These are phyloP conservation scores for Tricholoma sp. DNA, from an alignment of 768 basidiomycete genomes.

Conservation along the genomic window DNA sequence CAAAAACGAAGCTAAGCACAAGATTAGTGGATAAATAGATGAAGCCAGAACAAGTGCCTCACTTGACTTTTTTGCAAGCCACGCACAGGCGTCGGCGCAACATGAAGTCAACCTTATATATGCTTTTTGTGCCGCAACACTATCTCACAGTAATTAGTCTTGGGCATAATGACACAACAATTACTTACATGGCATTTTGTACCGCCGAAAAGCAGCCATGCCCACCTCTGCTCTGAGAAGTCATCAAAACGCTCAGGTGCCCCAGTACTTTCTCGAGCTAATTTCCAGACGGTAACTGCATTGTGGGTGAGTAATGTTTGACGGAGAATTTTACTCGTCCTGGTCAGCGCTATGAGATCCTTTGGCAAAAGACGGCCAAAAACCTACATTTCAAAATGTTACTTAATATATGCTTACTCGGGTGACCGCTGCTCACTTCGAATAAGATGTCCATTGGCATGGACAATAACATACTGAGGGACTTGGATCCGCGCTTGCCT, in stretches of 20 bases:
- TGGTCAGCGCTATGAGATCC: constrained; percentile 21
- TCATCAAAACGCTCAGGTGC: constrained; percentile 19
- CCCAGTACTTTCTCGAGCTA: constrained; percentile 9
- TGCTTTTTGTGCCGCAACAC: constrained; percentile 15
- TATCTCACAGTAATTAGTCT: neutral
- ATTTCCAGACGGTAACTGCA: constrained; percentile 22
- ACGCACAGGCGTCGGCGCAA: constrained; percentile 22
- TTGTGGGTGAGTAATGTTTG: constrained; percentile 12
- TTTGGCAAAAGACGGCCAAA: constrained; percentile 17
- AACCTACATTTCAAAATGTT: constrained; percentile 14
- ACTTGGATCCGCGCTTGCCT: neutral
- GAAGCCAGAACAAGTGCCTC: too few species aligned
- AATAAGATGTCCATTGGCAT: constrained; percentile 27
- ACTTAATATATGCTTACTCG: too few species aligned
- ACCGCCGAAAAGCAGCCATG: constrained; percentile 20
- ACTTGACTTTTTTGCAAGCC: constrained; percentile 24
- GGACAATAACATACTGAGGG: constrained; percentile 9
- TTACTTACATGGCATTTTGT: constrained; percentile 9
- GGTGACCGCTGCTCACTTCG: constrained; percentile 10
- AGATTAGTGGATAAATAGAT: too few species aligned
- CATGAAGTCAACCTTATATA: constrained; percentile 20
- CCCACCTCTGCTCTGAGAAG: constrained; percentile 24
- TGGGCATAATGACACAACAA: too few species aligned
- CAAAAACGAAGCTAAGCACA: constrained; percentile 21
- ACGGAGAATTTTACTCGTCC: constrained; percentile 19